phyloP scores from a whole-genome alignment of 345 rosid genomes.

The Eucalyptus marginata region DNA sequence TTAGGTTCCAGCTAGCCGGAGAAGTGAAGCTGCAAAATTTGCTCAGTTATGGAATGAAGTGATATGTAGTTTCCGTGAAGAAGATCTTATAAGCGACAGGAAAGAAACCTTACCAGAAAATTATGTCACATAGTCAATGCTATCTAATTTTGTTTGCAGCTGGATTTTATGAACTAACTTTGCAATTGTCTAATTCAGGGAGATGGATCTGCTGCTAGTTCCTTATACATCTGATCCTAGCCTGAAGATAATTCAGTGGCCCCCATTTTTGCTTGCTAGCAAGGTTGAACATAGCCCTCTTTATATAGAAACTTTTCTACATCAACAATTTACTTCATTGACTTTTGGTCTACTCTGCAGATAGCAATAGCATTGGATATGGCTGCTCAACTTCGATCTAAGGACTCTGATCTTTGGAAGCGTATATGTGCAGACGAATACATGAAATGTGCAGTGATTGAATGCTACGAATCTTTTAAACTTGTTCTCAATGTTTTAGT shows the following conservation, averaged over 20 bases:
- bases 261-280: slow-evolving; percentile 96
- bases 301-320: not conserved
- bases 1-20: slow-evolving; percentile 76
- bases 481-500: slow-evolving; percentile 66
- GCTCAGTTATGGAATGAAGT: slow-evolving; percentile 99
- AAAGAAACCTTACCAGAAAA: slow-evolving; percentile 14
- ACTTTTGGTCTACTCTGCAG: slow-evolving; percentile 25
- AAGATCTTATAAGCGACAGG: slow-evolving; percentile 97
- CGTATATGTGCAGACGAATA: slow-evolving; percentile 92
- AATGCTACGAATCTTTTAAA: slow-evolving; percentile 93
- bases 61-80: slow-evolving; percentile 92
- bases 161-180: slow-evolving; percentile 7
- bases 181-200: slow-evolving; percentile 39
- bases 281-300: slow-evolving; percentile 42
- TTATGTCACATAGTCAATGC: not conserved
- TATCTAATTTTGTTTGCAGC: not conserved
- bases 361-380: slow-evolving; percentile 92
- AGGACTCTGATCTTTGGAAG: slow-evolving; percentile 91
- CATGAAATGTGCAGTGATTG: slow-evolving; percentile 97
- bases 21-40: slow-evolving; percentile 98
- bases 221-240: slow-evolving; percentile 91
- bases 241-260: slow-evolving; percentile 95
- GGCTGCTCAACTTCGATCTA: slow-evolving; percentile 78
- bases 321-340: not conserved
- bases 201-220: slow-evolving; percentile 93